Evolutionary conservation across 2,329 filamentous ascomycete species (phyloP).

Genomic region (Penicillium nordicum): DNA sequence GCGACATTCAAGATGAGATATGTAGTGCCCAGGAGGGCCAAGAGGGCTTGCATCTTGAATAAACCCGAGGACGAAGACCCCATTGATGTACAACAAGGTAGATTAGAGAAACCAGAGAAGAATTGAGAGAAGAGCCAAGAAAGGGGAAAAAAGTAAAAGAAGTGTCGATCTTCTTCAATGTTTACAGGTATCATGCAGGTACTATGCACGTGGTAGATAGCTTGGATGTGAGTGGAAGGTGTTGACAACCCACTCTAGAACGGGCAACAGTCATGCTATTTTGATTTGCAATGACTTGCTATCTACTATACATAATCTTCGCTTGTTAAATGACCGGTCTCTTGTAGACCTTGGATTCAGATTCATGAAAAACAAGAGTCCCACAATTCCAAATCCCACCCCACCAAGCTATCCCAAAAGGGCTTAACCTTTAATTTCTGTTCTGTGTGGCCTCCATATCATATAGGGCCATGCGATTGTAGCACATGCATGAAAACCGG

Average conservation of each 20-base stretch:
- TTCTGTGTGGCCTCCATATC: conserved; percentile 54
- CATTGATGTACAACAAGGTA: background rate
- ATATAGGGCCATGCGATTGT: conserved; percentile 57
- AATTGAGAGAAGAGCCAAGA: background rate
- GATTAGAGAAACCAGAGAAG: background rate
- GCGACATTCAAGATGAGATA: background rate
- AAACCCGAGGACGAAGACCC: background rate
- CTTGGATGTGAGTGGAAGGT: background rate
- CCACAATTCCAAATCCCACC: background rate
- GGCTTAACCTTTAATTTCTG: conserved; percentile 45
- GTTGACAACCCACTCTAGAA: background rate
- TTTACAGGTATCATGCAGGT: background rate
- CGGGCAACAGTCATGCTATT: background rate
- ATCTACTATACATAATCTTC: background rate
- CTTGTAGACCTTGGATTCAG: background rate
- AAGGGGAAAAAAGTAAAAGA: background rate
- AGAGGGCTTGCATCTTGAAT: conserved; percentile 10
- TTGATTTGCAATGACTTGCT: background rate
- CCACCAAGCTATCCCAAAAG: conserved; percentile 17
- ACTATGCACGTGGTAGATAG: background rate
- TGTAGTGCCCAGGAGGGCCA: background rate
- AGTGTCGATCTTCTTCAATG: background rate
- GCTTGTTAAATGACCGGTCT: background rate
- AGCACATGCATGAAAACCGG: conserved; percentile 30
- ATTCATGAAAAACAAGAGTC: background rate